These are phyloP conservation scores for Aegilops bicornis DNA, from an alignment of 176 grass and related monocot species.

Conservation along the genomic window DNA sequence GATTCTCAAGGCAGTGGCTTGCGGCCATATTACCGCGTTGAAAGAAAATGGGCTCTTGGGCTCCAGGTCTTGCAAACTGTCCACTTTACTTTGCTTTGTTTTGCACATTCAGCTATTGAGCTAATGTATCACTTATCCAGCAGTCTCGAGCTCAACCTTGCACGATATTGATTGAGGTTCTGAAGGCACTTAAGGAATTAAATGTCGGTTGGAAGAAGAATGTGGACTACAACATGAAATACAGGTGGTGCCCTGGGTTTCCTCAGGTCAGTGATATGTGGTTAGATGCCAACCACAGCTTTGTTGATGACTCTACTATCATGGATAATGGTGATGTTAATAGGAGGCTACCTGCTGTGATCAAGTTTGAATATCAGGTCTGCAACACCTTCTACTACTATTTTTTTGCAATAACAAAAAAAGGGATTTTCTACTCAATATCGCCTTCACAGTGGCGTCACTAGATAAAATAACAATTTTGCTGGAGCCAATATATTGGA, in stretches of 20 bases:
- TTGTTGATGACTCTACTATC: conserved; percentile 53
- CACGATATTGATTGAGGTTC: conserved; percentile 83
- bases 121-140: conserved; percentile 31
- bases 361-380: conserved; percentile 99
- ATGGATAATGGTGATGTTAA: conserved; percentile 55
- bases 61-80: conserved; percentile 68
- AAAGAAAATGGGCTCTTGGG: conserved; percentile 98
- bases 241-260: conserved; percentile 51
- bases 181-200: conserved; percentile 87
- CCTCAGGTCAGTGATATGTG: conserved; percentile 44
- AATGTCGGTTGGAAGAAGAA: conserved; percentile 90
- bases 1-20: conserved; percentile 52
- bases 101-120: conserved; percentile 11
- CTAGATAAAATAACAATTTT: too few species aligned
- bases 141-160: conserved; percentile 83
- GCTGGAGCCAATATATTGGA: too few species aligned
- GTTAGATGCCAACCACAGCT: conserved; percentile 47
- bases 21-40: conserved; percentile 45
- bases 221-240: conserved; percentile 95
- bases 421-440: too few species aligned
- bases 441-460: too few species aligned
- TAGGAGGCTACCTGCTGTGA: conserved; percentile 43
- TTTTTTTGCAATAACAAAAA: too few species aligned
- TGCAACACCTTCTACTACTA: neutral
- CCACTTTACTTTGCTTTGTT: conserved; percentile 24